Evolutionary conservation across 2,329 filamentous ascomycete genomes (phyloP), one percentile per base, ranked within the genome.

Genomic region (Juglanconis sp.): DNA sequence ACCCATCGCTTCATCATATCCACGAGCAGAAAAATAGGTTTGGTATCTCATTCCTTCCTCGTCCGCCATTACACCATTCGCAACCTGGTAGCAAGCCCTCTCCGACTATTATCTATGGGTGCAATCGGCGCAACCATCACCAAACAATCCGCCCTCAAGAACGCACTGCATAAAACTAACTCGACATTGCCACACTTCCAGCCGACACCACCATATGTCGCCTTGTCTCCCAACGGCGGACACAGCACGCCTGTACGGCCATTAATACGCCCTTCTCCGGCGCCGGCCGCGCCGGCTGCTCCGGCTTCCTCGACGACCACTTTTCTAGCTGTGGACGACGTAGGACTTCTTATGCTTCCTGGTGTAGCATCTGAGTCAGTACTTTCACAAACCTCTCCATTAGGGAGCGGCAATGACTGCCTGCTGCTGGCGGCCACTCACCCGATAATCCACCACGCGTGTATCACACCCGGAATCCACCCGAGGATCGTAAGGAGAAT

Each of bases 371-470:
- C 7, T 47, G 5, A 3, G 17, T 56, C 6, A 38, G 17, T 17
- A 11, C 5, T 4, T 17, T 47, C 17, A 17, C n/a, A 10, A 24
- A 24, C 24, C 24, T 24, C 2, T 24, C 24, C 24, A 24, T 24
- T 24, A 24, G 24, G 24, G 24, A 24, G 24, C 24, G 24, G 24
- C 24, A 24, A 24, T 24, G 24, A 24, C 24, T 24, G 24, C 24
- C 24, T 24, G 24, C 24, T 24, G 24, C 24, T 24, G 24, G 24
- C 24, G 24, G 24, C 24, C 1, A 30, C 48, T 40, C 47, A 61
- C 61, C 61, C 56, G 42, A 63, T 63, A 8, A 63, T 57, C 61
- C 61, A 63, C 61, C 61, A 63, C n/a, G 61, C 61, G 40, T 63
- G 61, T 11, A 63, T 17, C 31, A 63, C 47, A 15, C 61, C 61